Conservation (phyloP, 164 flowering plant species). For the Liriodendron chinense region DNA sequence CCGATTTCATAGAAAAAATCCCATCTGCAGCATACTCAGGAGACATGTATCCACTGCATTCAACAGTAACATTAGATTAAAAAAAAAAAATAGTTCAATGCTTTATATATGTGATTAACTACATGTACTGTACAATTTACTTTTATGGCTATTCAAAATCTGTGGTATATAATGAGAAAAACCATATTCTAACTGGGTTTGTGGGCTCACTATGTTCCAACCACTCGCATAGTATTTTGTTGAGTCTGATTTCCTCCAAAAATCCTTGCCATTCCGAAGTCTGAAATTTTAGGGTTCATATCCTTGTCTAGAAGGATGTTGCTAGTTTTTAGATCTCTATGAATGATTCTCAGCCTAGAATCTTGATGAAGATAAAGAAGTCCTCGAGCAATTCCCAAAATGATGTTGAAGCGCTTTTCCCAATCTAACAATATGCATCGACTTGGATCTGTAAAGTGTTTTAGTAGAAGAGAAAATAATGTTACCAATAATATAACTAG, state of each 20-base stretch:
- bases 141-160: too few species aligned
- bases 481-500: neutral
- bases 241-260: conserved; percentile 8
- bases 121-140: too few species aligned
- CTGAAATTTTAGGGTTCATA: conserved; percentile 17
- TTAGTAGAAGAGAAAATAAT: neutral
- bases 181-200: neutral
- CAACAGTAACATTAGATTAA: neutral
- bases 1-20: conserved; percentile 16
- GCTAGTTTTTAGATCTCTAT: conserved; percentile 18
- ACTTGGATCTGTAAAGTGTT: neutral
- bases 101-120: too few species aligned
- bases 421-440: conserved; percentile 1
- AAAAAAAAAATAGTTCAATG: neutral
- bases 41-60: conserved; percentile 6
- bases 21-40: conserved; percentile 8
- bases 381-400: conserved; percentile 16
- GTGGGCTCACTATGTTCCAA: conserved; percentile 20
- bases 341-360: conserved; percentile 17
- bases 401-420: conserved; percentile 13
- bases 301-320: conserved; percentile 15
- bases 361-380: conserved; percentile 20
- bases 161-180: neutral
- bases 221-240: conserved; percentile 16
- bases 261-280: conserved; percentile 22